Base-by-base conservation (phyloP, 805 yeast species). In the Yamadazyma laniorum region DNA sequence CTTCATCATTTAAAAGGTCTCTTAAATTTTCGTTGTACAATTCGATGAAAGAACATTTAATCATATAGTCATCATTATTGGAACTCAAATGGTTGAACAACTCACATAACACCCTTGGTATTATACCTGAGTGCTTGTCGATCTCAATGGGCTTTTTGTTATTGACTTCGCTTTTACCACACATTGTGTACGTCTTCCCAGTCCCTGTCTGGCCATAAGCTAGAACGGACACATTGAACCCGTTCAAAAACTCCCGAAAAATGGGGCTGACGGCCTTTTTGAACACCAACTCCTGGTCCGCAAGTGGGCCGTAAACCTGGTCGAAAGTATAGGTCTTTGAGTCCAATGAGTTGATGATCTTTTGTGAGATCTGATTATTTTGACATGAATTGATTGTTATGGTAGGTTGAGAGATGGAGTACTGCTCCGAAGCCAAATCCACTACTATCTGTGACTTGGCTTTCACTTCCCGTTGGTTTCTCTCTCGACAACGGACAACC, bases 181-280 rank as follows among this genome's bases (percentile, higher is more conserved):
- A 78, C 93, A 77, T 77, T 1, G 82, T 75, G 54, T 79, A 80
- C 0, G 96, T 87, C 52, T 87, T 88, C 18, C 95, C 95, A 0
- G 95, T 85, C 1, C 95, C 93, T 0, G 95, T 88, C 72, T 87
- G 95, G 16, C 82, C 82, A 52, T 77, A 77, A 0, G 93, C 95
- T 48, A 88, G 70, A 19, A 87, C 73, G 0, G 95, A 84, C 48
- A 89, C 87, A 55, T 86, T 87, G 46, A 59, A 70, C 12, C 82
- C 82, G 33, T 58, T 55, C 34, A 75, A 44, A 55, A 81, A 84
- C 15, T 91, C 95, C 36, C 72, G 64, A 40, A 88, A 61, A 42
- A 88, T 74, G 45, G 90, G 95, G 18, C 73, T 70, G 0, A 90
- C 95, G 14, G 82, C 82, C 18, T 75, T 75, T 16, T 80, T 77